Base-by-base conservation (phyloP, 2,329 filamentous ascomycete species). In the Nemania abortiva region DNA sequence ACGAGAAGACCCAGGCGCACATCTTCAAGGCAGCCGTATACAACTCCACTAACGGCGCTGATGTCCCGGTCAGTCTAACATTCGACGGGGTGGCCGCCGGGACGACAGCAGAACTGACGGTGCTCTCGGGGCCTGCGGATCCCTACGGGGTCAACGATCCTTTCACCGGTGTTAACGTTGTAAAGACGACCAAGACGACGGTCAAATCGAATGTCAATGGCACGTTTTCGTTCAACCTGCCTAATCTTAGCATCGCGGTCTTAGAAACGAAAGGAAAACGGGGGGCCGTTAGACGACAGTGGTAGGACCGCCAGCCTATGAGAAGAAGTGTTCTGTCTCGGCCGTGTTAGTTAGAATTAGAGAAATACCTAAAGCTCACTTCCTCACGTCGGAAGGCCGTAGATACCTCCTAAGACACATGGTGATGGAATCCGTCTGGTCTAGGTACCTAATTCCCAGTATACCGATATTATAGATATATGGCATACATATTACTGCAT, bases 231-330 rank as follows among this genome's bases (percentile, higher is more conserved):
- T 89, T 89, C 72, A 80, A 75, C 29, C 68, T 90, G 74, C 87
- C 87, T 0, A 80, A 86, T 71, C 77, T 88, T 66, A 88, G 86
- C 71, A 83, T 90, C 57, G 87, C 86, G 15, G 84, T 90, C 2
- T 74, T 90, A 61, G 85, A 88, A 60, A 84, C 82, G 0, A 74
- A 64, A 59, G 58, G 34, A 10, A 60, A 53, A 42, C 59, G 52
- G 27, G 65, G n/a, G 52, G 34, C 61, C 20, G 18, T 65, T 6
- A 63, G 58, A 54, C 49, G 34, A 31, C 47, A 50, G 49, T 66
- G 57, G 63, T 62, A 63, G 37, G 6, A 42, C 22, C 31, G n/a
- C 20, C 11, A 52, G 15, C 24, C n/a, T 27, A 29, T 27, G 10
- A 29, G 15, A 18, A 39, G 34, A 7, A 61, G 1, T n/a, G 0